Percentiles rank a stretch among this genome's conserved stretches.
Evolutionary conservation across 1,284 basidiomycete species (phyloP).

Genomic region (Rhodotorula sp.): DNA sequence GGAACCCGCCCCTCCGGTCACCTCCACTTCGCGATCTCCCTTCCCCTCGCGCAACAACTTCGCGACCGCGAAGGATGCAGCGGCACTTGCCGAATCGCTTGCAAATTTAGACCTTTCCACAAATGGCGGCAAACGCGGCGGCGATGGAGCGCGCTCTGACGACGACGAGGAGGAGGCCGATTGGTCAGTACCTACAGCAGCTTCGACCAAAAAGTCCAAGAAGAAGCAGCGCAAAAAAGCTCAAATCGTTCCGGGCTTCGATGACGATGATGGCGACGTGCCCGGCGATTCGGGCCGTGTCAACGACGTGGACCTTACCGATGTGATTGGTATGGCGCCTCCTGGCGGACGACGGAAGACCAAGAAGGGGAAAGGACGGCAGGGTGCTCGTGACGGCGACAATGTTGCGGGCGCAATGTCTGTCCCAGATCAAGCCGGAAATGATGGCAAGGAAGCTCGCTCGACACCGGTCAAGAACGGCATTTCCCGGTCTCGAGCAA

Average conservation of each 20-base stretch:
- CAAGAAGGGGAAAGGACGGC: constrained; percentile 15
- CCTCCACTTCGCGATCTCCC: constrained; percentile 26
- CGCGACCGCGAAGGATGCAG: neutral
- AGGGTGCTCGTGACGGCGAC: neutral
- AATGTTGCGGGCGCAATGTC: neutral
- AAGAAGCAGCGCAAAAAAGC: neutral
- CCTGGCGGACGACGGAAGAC: neutral
- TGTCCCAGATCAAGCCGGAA: no score
- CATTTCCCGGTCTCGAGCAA: no score
- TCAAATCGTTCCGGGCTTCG: neutral
- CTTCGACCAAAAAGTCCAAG: constrained; percentile 7
- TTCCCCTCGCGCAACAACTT: constrained; percentile 9
- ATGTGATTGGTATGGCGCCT: constrained; percentile 10
- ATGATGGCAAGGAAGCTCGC: no score
- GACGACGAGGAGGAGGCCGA: constrained; percentile 37
- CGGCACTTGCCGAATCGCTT: constrained; percentile 27
- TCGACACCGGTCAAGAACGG: no score
- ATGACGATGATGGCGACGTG: constrained; percentile 41
- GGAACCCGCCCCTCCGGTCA: neutral
- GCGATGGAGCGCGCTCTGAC: neutral
- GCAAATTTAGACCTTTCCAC: constrained; percentile 4
- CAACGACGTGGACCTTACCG: constrained; percentile 20
- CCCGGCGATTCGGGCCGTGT: neutral
- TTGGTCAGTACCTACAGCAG: constrained; percentile 40
- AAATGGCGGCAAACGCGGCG: no score